Evolutionary conservation across 345 rosid genomes (phyloP), one percentile per base, ranked within the genome.

Genomic region (Euphorbia peplus): DNA sequence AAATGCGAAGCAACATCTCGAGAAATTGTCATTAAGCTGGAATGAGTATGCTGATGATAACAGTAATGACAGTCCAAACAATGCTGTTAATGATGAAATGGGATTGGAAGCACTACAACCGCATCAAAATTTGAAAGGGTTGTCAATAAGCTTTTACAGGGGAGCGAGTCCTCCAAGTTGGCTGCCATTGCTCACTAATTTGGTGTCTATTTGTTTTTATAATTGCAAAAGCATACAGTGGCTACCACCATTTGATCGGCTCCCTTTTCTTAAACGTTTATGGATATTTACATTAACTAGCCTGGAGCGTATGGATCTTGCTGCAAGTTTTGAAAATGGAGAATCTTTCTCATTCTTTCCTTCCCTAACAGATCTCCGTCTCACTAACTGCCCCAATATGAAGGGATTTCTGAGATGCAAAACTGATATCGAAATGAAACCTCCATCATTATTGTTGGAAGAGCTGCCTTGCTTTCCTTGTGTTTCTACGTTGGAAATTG

Each of bases 91-190:
- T 21, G 30, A 55, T 10, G 71, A 67, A 41, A 56, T 26, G 9
- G 21, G 12, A 32, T 18, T 56, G 64, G 54, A 56, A 68, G n/a
- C 8, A 8, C 19, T 68, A 5, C 41, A 4, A 8, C 71, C 76
- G 0, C 58, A 66, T 25, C 19, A 25, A 4, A 50, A 9, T 21
- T 32, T 66, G 21, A 59, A 65, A 21, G 54, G 21, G 1, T 28
- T 72, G 26, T 1, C 0, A 0, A 9, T 72, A 13, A 0, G 0
- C 0, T 0, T 2, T 3, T 66, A 72, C 13, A 1, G 29, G 18
- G 75, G 75, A 4, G 26, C 35, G 3, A 58, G 26, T 52, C 48
- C 29, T 35, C 52, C 76, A 0, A 65, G 64, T 21, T 66, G 76
- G 76, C 30, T 72, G 18, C 26, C 60, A 15, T 11, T 48, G 5